Evolutionary conservation across 306 rosid genomes (phyloP).

Genomic region (peach (Prunus persica)): Prunus_persica_NCBIv2 NC_034009.1:31515001-31515500

Average conservation of each 20-base stretch:
- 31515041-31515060: neutral
- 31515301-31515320: neutral
- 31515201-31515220: neutral
- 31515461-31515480: neutral
- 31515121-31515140: neutral
- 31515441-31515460: slow-evolving; percentile 5
- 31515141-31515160: neutral
- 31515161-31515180: neutral
- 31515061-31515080: neutral
- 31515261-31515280: neutral
- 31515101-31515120: neutral
- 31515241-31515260: neutral
- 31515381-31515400: neutral
- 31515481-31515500: neutral
- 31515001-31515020: neutral
- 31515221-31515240: slow-evolving; percentile 3
- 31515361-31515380: neutral
- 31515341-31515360: neutral
- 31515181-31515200: neutral
- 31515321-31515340: neutral
- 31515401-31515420: neutral
- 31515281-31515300: neutral
- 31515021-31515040: neutral
- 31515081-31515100: neutral
- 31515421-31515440: neutral